phyloP scores from a whole-genome alignment of 2,329 filamentous ascomycete genomes.

The Exophiala lecanii-corni region DNA sequence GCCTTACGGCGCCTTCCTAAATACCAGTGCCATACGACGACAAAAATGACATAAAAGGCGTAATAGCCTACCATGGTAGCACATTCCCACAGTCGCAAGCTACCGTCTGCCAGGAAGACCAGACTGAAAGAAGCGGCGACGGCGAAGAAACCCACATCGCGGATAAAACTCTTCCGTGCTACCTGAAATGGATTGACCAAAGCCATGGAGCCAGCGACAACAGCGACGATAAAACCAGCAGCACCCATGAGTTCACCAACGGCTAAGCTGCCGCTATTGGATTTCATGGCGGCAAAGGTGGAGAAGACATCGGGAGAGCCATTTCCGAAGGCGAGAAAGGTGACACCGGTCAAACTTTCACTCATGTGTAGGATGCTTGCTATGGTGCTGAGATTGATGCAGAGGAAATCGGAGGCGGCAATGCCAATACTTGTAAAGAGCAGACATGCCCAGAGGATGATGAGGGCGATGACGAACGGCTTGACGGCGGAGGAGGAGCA shows the following conservation, averaged over 20 bases:
- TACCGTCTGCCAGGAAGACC: slow-evolving; percentile 78
- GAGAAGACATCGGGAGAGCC: slow-evolving; percentile 98
- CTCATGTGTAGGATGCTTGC: slow-evolving; percentile 84
- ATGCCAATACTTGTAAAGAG: slow-evolving; percentile 97
- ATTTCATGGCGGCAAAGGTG: slow-evolving; percentile 96
- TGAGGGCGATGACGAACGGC: slow-evolving; percentile 70
- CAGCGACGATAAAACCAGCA: slow-evolving; percentile 90
- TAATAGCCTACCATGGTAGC: slow-evolving; percentile 88
- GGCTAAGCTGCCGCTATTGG: slow-evolving; percentile 93
- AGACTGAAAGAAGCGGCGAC: slow-evolving; percentile 81
- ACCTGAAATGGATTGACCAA: slow-evolving; percentile 93
- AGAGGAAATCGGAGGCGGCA: slow-evolving; percentile 97
- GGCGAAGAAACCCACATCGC: slow-evolving; percentile 90
- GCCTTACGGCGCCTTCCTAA: slow-evolving; percentile 58
- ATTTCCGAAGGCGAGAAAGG: slow-evolving; percentile 94
- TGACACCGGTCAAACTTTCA: slow-evolving; percentile 93
- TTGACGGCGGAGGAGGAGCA: slow-evolving; percentile 66
- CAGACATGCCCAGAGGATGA: slow-evolving; percentile 78
- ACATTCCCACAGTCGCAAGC: slow-evolving; percentile 83
- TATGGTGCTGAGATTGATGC: slow-evolving; percentile 91
- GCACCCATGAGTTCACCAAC: slow-evolving; percentile 93
- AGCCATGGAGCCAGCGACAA: slow-evolving; percentile 96
- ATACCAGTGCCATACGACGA: slow-evolving; percentile 91
- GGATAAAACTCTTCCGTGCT: slow-evolving; percentile 79
- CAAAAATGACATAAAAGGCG: slow-evolving; percentile 78